Percentiles rank a stretch among this genome's conserved stretches.
Evolutionary conservation across 805 yeast species (phyloP).

Genomic region (Nakazawaea molendinolei): DNA sequence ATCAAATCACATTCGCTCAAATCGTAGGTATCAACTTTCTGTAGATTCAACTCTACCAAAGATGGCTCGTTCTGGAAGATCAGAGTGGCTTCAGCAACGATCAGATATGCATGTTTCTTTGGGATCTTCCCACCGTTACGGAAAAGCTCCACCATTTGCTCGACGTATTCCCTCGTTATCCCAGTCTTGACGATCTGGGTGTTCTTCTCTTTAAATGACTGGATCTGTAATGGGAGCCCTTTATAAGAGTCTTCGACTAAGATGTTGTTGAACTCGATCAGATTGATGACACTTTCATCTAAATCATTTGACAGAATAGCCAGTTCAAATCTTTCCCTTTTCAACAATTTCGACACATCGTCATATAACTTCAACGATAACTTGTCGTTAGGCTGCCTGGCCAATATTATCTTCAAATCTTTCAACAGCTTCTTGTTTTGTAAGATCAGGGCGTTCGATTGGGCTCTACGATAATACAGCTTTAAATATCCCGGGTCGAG

Average conservation of each 20-base stretch:
- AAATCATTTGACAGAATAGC: conserved; percentile 75
- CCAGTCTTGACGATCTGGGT: conserved; percentile 34
- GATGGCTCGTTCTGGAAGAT: conserved; percentile 62
- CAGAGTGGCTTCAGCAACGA: conserved; percentile 64
- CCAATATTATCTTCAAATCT: conserved; percentile 61
- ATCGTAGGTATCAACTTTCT: conserved; percentile 46
- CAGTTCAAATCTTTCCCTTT: conserved; percentile 71
- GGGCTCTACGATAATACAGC: conserved; percentile 83
- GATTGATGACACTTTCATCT: conserved; percentile 39
- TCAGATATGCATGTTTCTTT: conserved; percentile 77
- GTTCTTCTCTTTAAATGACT: conserved; percentile 24
- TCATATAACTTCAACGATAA: conserved; percentile 56
- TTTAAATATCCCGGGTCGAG: conserved; percentile 64
- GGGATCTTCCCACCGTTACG: conserved; percentile 68
- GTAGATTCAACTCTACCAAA: conserved; percentile 58
- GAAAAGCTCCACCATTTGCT: conserved; percentile 63
- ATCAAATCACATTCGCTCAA: conserved; percentile 37
- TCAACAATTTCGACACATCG: conserved; percentile 59
- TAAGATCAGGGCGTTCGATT: conserved; percentile 69
- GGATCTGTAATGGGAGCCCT: conserved; percentile 50
- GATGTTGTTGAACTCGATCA: conserved; percentile 40
- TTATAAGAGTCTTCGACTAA: conserved; percentile 46
- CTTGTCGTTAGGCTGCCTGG: conserved; percentile 58
- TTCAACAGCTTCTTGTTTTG: conserved; percentile 67
- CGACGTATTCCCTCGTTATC: conserved; percentile 48